A percentile compares a stretch with the other conserved stretches of the same genome.
Evolutionary conservation across 139 green algal genomes (phyloP).

Genomic region (Asterochloris sp.): DNA sequence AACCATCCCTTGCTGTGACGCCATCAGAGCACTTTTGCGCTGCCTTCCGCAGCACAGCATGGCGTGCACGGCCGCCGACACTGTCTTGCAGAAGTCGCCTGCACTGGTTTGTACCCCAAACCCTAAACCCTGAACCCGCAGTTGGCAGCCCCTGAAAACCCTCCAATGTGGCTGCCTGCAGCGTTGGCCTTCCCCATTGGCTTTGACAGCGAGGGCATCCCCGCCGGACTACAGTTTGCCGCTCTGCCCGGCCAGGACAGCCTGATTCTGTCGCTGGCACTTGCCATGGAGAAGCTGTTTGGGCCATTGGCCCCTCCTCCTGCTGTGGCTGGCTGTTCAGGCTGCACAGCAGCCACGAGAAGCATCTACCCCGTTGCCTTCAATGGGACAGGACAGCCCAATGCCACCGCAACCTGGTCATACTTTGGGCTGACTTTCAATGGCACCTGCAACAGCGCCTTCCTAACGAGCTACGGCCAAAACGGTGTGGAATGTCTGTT

Average conservation of each 20-base stretch:
- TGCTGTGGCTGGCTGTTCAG: not conserved
- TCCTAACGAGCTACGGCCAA: not conserved
- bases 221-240: not conserved
- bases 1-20: too few relatives aligned
- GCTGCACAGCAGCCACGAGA: not conserved
- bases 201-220: not conserved
- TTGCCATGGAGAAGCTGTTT: constrained; percentile 1
- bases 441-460: not conserved
- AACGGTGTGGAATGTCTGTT: not conserved
- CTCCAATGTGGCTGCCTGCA: not conserved
- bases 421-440: constrained; percentile 2
- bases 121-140: too few relatives aligned
- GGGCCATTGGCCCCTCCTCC: not conserved
- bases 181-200: constrained; percentile 9
- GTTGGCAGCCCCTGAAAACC: too few relatives aligned
- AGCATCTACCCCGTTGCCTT: not conserved
- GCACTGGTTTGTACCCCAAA: too few relatives aligned
- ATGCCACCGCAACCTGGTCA: not conserved
- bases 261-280: not conserved
- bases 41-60: too few relatives aligned
- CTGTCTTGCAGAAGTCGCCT: too few relatives aligned
- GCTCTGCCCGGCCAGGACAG: not conserved
- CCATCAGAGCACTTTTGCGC: too few relatives aligned
- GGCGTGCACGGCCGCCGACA: too few relatives aligned
- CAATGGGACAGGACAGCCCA: not conserved